Evolutionary conservation across 805 yeast genomes (phyloP).

Genomic region (Allodekkera sacchari): DNA sequence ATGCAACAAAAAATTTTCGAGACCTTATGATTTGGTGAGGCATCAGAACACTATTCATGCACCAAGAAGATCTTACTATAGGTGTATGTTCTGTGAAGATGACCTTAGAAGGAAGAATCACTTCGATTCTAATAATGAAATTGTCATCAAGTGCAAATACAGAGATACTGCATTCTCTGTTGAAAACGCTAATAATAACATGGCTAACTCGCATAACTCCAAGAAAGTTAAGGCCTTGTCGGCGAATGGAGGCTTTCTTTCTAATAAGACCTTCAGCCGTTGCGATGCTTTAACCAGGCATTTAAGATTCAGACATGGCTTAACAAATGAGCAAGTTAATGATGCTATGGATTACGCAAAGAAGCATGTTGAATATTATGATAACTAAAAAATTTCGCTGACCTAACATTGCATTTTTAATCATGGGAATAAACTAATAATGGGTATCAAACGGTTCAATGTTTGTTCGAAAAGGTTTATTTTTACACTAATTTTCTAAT

Average conservation of each 20-base stretch:
- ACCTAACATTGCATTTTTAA: too few species aligned
- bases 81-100: constrained; percentile 80
- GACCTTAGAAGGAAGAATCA: constrained; percentile 39
- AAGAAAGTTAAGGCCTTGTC: constrained; percentile 30
- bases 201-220: constrained; percentile 23
- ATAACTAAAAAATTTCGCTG: constrained; percentile 13
- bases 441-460: too few species aligned
- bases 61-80: constrained; percentile 71
- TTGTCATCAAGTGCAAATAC: constrained; percentile 25
- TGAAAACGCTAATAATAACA: constrained; percentile 22
- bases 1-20: constrained; percentile 75
- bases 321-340: constrained; percentile 57
- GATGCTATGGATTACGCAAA: constrained; percentile 69
- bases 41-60: constrained; percentile 97
- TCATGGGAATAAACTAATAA: too few species aligned
- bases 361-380: constrained; percentile 60
- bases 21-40: constrained; percentile 90
- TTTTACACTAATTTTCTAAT: too few species aligned
- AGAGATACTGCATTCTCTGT: constrained; percentile 18
- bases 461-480: too few species aligned
- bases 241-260: constrained; percentile 19
- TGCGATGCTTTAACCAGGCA: constrained; percentile 94
- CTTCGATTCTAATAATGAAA: constrained; percentile 38
- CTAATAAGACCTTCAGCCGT: constrained; percentile 73
- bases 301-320: constrained; percentile 81